Conservation (phyloP, 208 protist species). For the Trypanosoma boissoni region DNA sequence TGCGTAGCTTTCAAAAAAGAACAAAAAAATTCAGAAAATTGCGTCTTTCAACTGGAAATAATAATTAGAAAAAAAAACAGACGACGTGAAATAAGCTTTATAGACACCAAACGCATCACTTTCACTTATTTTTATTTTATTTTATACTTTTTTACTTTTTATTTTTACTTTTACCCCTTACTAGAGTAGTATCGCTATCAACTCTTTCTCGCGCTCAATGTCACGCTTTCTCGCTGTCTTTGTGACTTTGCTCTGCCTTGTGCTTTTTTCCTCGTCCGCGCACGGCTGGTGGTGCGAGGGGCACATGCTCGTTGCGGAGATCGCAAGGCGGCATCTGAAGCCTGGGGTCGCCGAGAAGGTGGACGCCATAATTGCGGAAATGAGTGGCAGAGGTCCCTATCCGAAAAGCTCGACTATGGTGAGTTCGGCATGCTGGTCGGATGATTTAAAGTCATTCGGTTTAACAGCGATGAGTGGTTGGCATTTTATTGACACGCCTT, state of each 20-base stretch:
- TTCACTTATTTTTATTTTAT: too few species aligned
- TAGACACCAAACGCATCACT: too few species aligned
- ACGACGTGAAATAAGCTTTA: too few species aligned
- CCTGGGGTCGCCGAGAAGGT: constrained; percentile 29
- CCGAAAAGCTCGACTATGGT: constrained; percentile 52
- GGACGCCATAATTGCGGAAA: constrained; percentile 24
- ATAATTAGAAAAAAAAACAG: too few species aligned
- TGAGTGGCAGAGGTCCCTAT: constrained; percentile 65
- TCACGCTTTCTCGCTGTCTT: background rate
- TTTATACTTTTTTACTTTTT: too few species aligned
- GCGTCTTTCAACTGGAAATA: too few species aligned
- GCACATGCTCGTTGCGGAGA: constrained; percentile 86
- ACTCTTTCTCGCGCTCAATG: background rate
- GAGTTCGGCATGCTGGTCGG: constrained; percentile 75
- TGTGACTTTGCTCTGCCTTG: constrained; percentile 16
- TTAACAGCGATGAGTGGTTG: constrained; percentile 61
- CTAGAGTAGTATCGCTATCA: too few species aligned
- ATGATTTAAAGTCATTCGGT: constrained; percentile 67
- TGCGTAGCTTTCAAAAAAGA: too few species aligned
- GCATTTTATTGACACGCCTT: constrained; percentile 73
- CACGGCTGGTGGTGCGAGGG: constrained; percentile 70
- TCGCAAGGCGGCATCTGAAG: constrained; percentile 56
- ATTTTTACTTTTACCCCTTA: too few species aligned
- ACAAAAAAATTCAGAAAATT: too few species aligned
- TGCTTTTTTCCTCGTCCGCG: constrained; percentile 13